These are phyloP conservation scores for Stephania cephalantha DNA, from an alignment of 164 flowering plant species.

Conservation along the genomic window DNA sequence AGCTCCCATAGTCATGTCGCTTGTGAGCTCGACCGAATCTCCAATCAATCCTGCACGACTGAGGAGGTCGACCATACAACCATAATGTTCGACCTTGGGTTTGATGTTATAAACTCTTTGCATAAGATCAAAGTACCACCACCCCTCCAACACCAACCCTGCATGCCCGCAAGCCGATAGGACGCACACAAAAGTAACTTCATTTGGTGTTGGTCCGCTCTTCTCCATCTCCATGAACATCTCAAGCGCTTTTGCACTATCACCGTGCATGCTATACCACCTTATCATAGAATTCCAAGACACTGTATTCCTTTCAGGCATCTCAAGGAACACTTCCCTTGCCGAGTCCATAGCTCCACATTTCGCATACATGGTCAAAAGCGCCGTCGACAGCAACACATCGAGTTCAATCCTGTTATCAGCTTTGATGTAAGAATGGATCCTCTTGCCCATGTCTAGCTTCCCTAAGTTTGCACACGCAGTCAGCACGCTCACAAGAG, in stretches of 20 bases:
- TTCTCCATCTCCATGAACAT: slow-evolving; percentile 60
- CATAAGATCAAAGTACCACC: slow-evolving; percentile 60
- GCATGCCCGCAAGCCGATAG: slow-evolving; percentile 58
- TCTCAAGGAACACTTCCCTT: slow-evolving; percentile 44
- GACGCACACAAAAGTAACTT: slow-evolving; percentile 47
- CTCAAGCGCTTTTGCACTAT: slow-evolving; percentile 49
- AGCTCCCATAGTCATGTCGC: slow-evolving; percentile 33
- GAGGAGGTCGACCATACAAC: slow-evolving; percentile 67
- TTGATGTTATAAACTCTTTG: slow-evolving; percentile 40
- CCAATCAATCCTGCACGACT: slow-evolving; percentile 43
- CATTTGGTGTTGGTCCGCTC: slow-evolving; percentile 46
- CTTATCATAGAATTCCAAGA: slow-evolving; percentile 72
- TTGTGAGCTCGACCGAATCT: slow-evolving; percentile 40
- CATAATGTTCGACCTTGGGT: slow-evolving; percentile 57
- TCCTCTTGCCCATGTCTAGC: slow-evolving; percentile 47
- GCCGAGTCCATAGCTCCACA: slow-evolving; percentile 58
- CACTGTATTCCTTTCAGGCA: slow-evolving; percentile 54
- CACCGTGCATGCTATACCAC: slow-evolving; percentile 64
- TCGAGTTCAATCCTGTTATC: slow-evolving; percentile 31
- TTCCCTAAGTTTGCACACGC: slow-evolving; percentile 50
- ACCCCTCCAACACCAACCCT: slow-evolving; percentile 64
- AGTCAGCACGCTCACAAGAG: slow-evolving; percentile 54
- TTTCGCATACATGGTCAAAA: slow-evolving; percentile 67
- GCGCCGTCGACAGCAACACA: slow-evolving; percentile 50
- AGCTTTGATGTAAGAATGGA: slow-evolving; percentile 41